These are phyloP conservation scores for Phlyctochytrium arcticum DNA, from an alignment of 192 early-diverging fungal genomes.

Conservation along the genomic window DNA sequence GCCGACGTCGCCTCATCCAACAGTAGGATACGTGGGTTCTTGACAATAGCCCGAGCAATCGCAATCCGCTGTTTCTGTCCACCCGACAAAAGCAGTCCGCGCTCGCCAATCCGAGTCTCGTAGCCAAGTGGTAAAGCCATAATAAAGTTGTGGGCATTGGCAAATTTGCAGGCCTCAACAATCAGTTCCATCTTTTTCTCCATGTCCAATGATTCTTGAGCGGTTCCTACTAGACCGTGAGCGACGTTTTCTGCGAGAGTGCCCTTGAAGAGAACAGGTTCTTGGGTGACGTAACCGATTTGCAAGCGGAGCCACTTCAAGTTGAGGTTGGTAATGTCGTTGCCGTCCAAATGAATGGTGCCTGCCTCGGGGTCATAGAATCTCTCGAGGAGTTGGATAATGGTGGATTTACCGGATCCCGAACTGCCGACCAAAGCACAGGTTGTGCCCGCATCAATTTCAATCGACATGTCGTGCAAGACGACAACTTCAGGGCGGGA, in stretches of 20 bases:
- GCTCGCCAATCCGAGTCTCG: constrained; percentile 82
- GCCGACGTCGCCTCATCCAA: constrained; percentile 90
- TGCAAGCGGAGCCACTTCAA: constrained; percentile 77
- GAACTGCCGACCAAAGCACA: constrained; percentile 84
- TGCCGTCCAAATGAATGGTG: constrained; percentile 73
- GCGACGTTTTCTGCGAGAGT: constrained; percentile 79
- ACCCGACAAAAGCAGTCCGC: constrained; percentile 64
- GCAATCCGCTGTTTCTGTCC: constrained; percentile 96
- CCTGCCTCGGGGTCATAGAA: constrained; percentile 64
- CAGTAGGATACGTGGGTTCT: constrained; percentile 78
- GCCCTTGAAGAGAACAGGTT: constrained; percentile 78
- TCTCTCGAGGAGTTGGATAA: constrained; percentile 76
- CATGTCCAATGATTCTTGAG: constrained; percentile 38
- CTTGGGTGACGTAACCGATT: constrained; percentile 90
- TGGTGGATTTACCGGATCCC: constrained; percentile 78
- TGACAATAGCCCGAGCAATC: constrained; percentile 81
- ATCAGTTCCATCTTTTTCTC: constrained; percentile 35
- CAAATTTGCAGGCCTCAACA: constrained; percentile 46
- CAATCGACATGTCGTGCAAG: constrained; percentile 48
- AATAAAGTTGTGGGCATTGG: constrained; percentile 83
- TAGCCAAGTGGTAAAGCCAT: constrained; percentile 74
- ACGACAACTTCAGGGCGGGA: constrained; percentile 60
- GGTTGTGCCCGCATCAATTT: constrained; percentile 64
- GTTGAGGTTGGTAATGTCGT: constrained; percentile 71
- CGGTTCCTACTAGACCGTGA: constrained; percentile 52